Base-by-base conservation (phyloP, 129 eudicot species). In the Daucus carota region DNA sequence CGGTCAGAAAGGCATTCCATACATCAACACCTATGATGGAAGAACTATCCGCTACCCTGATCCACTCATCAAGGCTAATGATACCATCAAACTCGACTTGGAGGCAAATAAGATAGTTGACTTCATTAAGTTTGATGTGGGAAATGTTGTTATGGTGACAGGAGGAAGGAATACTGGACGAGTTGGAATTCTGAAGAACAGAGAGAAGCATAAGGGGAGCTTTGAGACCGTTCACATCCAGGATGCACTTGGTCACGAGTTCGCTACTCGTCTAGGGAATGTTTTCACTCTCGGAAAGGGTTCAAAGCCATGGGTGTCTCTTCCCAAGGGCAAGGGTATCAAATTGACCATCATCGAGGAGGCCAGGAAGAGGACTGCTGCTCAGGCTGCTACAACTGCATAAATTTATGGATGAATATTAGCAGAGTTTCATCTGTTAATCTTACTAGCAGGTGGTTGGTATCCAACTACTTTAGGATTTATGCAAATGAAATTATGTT, bases 291-390 rank as follows among this genome's bases (percentile, higher is more conserved):
- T 87, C 8, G 89, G 92, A 29, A 85, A 88, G 43, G 89, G 89
- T 22, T 20, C 89, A 46, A 85, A 88, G 77, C 89, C 92, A 0
- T 88, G 92, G 92, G 89, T 85, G 11, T 85, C 92, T 3, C 84
- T 88, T 36, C 92, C 92, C 0, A 88, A 88, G 84, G 92, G 92
- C 71, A 88, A 85, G 84, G 92, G 92, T 68, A 85, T 88, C 33
- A 85, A 88, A 80, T 74, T 82, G 54, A 74, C 92, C 31, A 83
- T 88, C 38, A 88, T 85, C 33, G 86, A 88, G 73, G 92, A 85
- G 78, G 89, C 89, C n/a, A 87, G 83, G 82, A 87, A 84, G 82
- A 84, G 88, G 82, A 80, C 42, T 32, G 85, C 81, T 71, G 80
- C 90, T n/a, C 60, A 50, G 48, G 57, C 81, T 45, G 85, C 86